These are phyloP conservation scores for Chlamydomonas schloesseri DNA, from an alignment of 139 green algal genomes.

Conservation along the genomic window DNA sequence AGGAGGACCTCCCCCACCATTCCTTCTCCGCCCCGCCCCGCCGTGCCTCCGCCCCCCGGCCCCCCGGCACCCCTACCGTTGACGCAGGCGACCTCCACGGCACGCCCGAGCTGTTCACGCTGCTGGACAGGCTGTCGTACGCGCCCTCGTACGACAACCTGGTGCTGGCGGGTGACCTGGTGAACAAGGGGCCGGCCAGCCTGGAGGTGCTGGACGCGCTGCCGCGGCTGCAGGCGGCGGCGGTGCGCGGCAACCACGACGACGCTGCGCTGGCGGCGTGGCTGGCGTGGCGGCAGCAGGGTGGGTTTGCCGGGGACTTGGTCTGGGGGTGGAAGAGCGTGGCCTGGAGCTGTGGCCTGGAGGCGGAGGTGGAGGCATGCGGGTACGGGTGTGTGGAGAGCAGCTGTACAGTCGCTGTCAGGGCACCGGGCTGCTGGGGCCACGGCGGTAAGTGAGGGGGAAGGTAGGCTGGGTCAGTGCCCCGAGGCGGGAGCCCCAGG, in stretches of 20 bases:
- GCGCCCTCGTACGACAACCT: conserved; percentile 58
- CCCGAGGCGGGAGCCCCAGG: too few species aligned
- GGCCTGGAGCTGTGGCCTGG: too few species aligned
- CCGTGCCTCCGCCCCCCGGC: background rate
- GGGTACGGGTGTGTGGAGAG: too few species aligned
- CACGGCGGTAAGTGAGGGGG: too few species aligned
- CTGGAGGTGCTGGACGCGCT: conserved; percentile 45
- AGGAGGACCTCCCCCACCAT: background rate
- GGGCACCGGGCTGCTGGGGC: too few species aligned
- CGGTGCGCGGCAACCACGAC: conserved; percentile 75
- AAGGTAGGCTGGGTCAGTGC: too few species aligned
- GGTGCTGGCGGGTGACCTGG: conserved; percentile 71
- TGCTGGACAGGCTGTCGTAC: conserved; percentile 57
- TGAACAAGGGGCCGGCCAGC: conserved; percentile 72
- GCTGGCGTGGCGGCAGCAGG: background rate
- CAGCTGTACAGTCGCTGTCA: too few species aligned
- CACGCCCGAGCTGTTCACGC: conserved; percentile 52
- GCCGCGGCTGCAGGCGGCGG: conserved; percentile 19
- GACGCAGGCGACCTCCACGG: conserved; percentile 53
- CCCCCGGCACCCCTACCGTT: background rate
- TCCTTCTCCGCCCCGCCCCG: background rate
- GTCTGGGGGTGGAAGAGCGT: too few species aligned
- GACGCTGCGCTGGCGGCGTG: conserved; percentile 45
- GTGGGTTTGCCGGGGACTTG: too few species aligned
- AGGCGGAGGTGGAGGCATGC: too few species aligned